Evolutionary conservation across 2,329 filamentous ascomycete species (phyloP).

Genomic region (Annulohypoxylon truncatum): DNA sequence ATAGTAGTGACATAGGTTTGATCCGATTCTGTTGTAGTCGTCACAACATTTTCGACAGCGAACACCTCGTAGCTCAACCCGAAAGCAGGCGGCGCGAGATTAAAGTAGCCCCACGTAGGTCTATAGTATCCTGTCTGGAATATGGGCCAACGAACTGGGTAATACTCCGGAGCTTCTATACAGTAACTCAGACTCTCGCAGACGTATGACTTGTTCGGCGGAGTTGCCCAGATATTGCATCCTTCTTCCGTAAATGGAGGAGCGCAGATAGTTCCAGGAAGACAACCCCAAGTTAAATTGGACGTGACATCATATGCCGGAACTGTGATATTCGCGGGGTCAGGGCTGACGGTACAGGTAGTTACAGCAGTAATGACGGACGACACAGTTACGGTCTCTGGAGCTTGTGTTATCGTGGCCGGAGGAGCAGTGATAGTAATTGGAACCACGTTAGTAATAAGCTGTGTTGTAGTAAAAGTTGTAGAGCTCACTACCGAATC

Average conservation of each 20-base stretch:
- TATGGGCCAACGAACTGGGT: constrained; percentile 56
- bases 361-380: constrained; percentile 49
- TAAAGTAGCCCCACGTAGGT: constrained; percentile 68
- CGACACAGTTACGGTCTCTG: constrained; percentile 27
- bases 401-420: constrained; percentile 38
- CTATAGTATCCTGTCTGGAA: constrained; percentile 64
- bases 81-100: constrained; percentile 71
- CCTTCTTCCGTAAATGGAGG: constrained; percentile 58
- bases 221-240: constrained; percentile 64
- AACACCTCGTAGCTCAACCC: constrained; percentile 74
- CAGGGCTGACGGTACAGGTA: constrained; percentile 50
- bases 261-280: constrained; percentile 64
- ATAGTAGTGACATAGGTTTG: constrained; percentile 54
- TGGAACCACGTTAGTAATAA: constrained; percentile 43
- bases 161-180: constrained; percentile 54
- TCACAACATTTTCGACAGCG: constrained; percentile 55
- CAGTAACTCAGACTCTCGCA: constrained; percentile 60
- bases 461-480: constrained; percentile 48
- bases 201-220: constrained; percentile 59
- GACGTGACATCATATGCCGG: constrained; percentile 52
- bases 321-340: background rate
- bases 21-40: constrained; percentile 50
- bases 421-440: constrained; percentile 41
- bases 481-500: constrained; percentile 47
- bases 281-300: constrained; percentile 65